Base-by-base conservation (phyloP, 129 eudicot species). In the Apium graveolens region DNA sequence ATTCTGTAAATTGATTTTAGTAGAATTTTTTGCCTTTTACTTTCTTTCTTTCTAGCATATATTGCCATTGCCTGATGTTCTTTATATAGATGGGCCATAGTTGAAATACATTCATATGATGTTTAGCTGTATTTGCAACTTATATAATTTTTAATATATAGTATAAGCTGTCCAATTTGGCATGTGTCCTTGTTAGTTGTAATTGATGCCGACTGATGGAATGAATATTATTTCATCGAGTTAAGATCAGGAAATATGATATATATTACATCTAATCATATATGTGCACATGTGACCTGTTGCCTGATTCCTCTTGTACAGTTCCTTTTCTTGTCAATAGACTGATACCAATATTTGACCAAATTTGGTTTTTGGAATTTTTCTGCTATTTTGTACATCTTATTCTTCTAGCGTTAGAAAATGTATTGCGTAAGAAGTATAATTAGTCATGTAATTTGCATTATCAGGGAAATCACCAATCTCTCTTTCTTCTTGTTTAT, bases 401-500 rank as follows among this genome's bases (percentile, higher is more conserved):
- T 41, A 41, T 20, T 39, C 29, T 41, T 72, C 0, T 10, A 41
- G 3, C 0, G 31, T 41, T 70, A 72, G 27, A 41, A 38, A 72
- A 39, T 34, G 26, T 39, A 0, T 72, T 21, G 7, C 0, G 18
- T 39, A 72, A 72, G 49, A 39, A 72, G 32, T 72, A 38, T 43
- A 38, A 38, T 35, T n/a, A 41, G 76, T 73, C n/a, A 43, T 43
- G 77, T n/a, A 14, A 43, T 26, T 39, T 44, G 49, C 26, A 24
- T 72, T 42, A 72, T 24, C 27, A 21, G 0, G 20, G 16, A 38
- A 44, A 44, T 63, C 44, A 42, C 48, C 44, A 32, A 29, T 78
- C 80, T 48, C 74, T 57, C 43, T 70, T 77, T 81, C 42, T 77
- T 63, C 76, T 46, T 75, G 73, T 62, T 34, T 73, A 11, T 88